These are phyloP conservation scores for Hippophae tibetana DNA, from an alignment of 306 rosid genomes.

Conservation along the genomic window DNA sequence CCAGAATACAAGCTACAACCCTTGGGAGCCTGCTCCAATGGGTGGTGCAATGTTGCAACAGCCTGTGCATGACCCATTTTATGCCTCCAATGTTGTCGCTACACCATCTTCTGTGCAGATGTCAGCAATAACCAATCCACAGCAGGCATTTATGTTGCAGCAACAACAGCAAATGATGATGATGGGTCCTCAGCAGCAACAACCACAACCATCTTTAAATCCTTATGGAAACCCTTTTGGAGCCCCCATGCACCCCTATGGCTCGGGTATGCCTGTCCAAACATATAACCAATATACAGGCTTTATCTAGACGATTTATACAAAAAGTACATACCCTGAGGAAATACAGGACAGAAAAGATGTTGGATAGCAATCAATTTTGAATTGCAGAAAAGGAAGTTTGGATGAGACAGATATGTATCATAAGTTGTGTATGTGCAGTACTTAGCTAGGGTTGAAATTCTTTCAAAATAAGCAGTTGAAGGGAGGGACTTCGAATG, in stretches of 20 bases:
- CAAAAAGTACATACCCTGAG: slow-evolving; percentile 8
- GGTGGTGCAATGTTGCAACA: slow-evolving; percentile 56
- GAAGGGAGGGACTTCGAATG: slow-evolving; percentile 37
- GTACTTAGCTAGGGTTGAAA: slow-evolving; percentile 62
- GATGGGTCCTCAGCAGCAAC: slow-evolving; percentile 59
- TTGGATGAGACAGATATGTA: slow-evolving; percentile 49
- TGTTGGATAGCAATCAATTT: slow-evolving; percentile 1
- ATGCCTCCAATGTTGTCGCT: slow-evolving; percentile 50
- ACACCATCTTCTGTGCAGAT: slow-evolving; percentile 86
- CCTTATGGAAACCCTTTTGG: slow-evolving; percentile 86
- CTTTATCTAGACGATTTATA: slow-evolving; percentile 41
- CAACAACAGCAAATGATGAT: slow-evolving; percentile 77
- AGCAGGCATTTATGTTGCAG: slow-evolving; percentile 73
- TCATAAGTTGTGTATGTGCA: slow-evolving; percentile 54
- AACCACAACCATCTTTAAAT: slow-evolving; percentile 42
- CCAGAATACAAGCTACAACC: slow-evolving; percentile 87
- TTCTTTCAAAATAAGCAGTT: slow-evolving; percentile 73
- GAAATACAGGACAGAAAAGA: too few species aligned
- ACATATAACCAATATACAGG: slow-evolving; percentile 80
- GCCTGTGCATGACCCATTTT: slow-evolving; percentile 72
- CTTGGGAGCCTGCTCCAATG: slow-evolving; percentile 73
- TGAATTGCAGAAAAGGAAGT: slow-evolving; percentile 22
- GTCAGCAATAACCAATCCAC: slow-evolving; percentile 86
- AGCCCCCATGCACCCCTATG: slow-evolving; percentile 56
- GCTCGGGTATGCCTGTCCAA: slow-evolving; percentile 88